Base-by-base conservation (phyloP, 768 basidiomycete species). In the Russula sp. region DNA sequence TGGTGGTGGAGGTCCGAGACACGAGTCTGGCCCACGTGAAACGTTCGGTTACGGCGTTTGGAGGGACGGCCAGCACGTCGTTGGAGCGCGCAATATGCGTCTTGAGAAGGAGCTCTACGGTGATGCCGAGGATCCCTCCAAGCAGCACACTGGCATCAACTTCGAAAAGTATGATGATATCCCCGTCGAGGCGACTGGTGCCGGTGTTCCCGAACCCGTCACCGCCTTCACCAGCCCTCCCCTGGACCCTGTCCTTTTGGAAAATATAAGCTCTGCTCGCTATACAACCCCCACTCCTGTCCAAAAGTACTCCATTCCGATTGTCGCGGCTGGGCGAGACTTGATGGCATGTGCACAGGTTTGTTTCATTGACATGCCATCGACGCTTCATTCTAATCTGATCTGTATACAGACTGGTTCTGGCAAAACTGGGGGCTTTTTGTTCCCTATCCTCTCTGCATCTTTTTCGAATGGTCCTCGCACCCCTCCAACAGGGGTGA, bases 111-210 rank as follows among this genome's bases (percentile, higher is more conserved):
- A 98, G 71, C 87, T 99, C 42, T 99, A 88, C 69, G 97, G 97
- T 58, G 94, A 96, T 65, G 80, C 81, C 43, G 78, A 82, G 49
- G 96, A 98, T 73, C 83, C 87, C 25, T 85, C 84, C 61, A 91
- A 90, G 72, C 89, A 97, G 74, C 87, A 93, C 72, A 96, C 95
- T 47, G 97, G 97, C 65, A 98, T 99, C 78, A 99, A 99, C 78
- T 99, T 99, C 72, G 97, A 99, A 78, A 97, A 97, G 76, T 99
- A 98, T 70, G 97, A 97, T 75, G 96, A 98, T 73, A 99, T 99
- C 71, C 97, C 97, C 65, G 95, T 99, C 68, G 97, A 98, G 77
- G 96, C 95, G 39, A 98, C 96, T 52, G 97, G 97, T 68, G 86
- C 87, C 63, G 90, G 88, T 69, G 96, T 98, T n/a, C 97, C 97